phyloP scores from a whole-genome alignment of 2,329 filamentous ascomycete species.

The Samsoniella hepiali region DNA sequence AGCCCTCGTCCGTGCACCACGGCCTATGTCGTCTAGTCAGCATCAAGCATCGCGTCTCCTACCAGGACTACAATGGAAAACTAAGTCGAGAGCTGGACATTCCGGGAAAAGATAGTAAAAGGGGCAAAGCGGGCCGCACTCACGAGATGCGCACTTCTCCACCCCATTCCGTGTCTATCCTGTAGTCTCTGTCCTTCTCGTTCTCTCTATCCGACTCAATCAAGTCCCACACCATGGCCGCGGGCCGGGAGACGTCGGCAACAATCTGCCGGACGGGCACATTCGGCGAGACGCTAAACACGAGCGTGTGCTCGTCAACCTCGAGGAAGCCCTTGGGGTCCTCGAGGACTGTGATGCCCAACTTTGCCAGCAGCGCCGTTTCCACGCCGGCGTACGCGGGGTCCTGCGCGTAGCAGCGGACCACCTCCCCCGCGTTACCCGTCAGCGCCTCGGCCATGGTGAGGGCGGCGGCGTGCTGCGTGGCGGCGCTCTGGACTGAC shows the following conservation, averaged over 20 bases:
- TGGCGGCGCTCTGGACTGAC: neutral
- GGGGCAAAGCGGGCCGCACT: neutral
- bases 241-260: constrained; percentile 23
- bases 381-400: constrained; percentile 17
- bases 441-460: constrained; percentile 8
- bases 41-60: neutral
- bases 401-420: constrained; percentile 19
- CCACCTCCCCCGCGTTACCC: neutral
- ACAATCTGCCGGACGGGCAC: constrained; percentile 26
- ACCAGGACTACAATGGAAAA: neutral
- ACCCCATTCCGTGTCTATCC: neutral
- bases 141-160: neutral
- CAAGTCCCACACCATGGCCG: constrained; percentile 23
- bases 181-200: neutral
- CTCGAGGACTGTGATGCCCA: constrained; percentile 19
- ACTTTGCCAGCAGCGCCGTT: constrained; percentile 7
- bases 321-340: constrained; percentile 22
- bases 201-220: neutral
- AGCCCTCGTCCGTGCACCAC: neutral
- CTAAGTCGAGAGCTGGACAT: too few species aligned
- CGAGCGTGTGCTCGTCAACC: constrained; percentile 22
- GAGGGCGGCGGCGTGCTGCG: constrained; percentile 26
- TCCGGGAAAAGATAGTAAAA: neutral
- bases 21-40: neutral
- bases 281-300: constrained; percentile 20